Conservation (phyloP, 1,139 yeast species). For the Saccharomyces hybrid region DNA sequence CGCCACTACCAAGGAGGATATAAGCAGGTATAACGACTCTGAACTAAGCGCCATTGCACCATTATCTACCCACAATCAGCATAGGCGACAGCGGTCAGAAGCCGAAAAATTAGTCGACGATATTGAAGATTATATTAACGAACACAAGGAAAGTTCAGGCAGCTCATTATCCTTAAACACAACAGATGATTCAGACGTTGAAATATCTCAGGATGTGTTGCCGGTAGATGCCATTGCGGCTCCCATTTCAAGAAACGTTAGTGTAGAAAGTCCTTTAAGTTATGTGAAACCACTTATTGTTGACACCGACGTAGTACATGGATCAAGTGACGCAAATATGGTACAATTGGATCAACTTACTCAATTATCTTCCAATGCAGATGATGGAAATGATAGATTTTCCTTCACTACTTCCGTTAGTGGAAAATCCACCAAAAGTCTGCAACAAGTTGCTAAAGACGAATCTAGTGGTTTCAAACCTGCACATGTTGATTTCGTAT, state of each 20-base stretch:
- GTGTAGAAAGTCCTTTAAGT: conserved; percentile 10
- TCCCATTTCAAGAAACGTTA: background rate
- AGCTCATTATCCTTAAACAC: background rate
- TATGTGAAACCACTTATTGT: conserved; percentile 14
- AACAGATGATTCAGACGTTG: background rate
- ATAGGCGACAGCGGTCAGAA: conserved; percentile 28
- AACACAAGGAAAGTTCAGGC: conserved; percentile 10
- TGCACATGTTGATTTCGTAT: conserved; percentile 6
- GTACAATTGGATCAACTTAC: background rate
- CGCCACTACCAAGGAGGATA: background rate
- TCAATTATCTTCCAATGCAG: conserved; percentile 3
- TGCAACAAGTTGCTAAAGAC: conserved; percentile 14
- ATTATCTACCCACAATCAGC: conserved; percentile 8
- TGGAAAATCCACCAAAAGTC: conserved; percentile 14
- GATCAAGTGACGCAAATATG: background rate
- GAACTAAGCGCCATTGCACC: background rate
- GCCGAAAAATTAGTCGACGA: conserved; percentile 32
- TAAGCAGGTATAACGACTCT: background rate
- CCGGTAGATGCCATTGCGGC: background rate
- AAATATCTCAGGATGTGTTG: background rate
- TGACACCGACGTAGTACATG: background rate
- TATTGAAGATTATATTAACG: conserved; percentile 23
- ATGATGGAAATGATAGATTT: conserved; percentile 13
- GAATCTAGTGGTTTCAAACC: conserved; percentile 1
- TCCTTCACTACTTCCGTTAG: conserved; percentile 19